phyloP scores from a whole-genome alignment of 768 basidiomycete genomes.

The Pulveroboletus sp. region DNA sequence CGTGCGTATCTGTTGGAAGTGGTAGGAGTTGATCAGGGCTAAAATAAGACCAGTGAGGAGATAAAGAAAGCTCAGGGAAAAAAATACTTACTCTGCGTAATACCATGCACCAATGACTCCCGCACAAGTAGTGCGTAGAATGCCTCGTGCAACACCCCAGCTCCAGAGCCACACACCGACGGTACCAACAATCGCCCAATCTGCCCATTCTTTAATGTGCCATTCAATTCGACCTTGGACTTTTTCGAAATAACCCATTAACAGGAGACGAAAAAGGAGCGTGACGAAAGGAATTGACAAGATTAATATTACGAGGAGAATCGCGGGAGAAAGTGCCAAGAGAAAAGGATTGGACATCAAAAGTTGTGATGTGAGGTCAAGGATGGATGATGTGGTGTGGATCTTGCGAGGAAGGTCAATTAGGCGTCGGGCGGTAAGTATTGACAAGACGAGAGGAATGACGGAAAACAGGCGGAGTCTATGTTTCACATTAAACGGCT shows the following conservation, averaged over 20 bases:
- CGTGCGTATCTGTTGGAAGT: conserved; percentile 58
- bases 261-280: conserved; percentile 71
- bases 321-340: conserved; percentile 67
- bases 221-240: conserved; percentile 44
- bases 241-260: conserved; percentile 59
- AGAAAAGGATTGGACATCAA: conserved; percentile 73
- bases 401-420: conserved; percentile 68
- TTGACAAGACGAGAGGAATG: conserved; percentile 65
- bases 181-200: conserved; percentile 64
- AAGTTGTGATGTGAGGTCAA: conserved; percentile 63
- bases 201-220: conserved; percentile 64
- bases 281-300: conserved; percentile 78
- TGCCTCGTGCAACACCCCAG: conserved; percentile 75
- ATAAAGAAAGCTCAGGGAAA: neutral
- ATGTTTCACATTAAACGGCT: conserved; percentile 4
- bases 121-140: conserved; percentile 72
- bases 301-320: conserved; percentile 66
- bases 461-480: conserved; percentile 66
- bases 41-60: conserved; percentile 6
- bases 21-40: conserved; percentile 34
- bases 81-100: conserved; percentile 55
- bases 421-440: conserved; percentile 70
- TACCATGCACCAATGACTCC: conserved; percentile 93
- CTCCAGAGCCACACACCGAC: conserved; percentile 66
- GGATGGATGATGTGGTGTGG: conserved; percentile 58